Evolutionary conservation across 768 basidiomycete species (phyloP).

Genomic region (Xanthoconium purpureum): DNA sequence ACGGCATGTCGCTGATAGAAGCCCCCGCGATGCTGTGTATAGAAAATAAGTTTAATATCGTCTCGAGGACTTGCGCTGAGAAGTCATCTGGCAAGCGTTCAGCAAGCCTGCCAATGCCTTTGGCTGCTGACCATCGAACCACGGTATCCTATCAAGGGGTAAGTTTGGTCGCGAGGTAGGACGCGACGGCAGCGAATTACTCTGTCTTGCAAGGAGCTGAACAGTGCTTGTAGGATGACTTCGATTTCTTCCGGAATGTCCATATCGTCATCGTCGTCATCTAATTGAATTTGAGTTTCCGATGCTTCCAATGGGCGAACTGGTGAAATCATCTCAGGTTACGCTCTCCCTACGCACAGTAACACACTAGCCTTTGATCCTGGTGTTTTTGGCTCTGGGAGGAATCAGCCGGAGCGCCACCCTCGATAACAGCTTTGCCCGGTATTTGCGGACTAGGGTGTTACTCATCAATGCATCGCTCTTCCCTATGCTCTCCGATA

Average conservation of each 20-base stretch:
- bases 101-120: constrained; percentile 82
- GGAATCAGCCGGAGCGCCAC: constrained; percentile 63
- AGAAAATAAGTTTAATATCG: constrained; percentile 69
- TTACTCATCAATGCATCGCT: constrained; percentile 47
- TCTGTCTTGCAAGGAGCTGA: constrained; percentile 76
- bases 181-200: constrained; percentile 38
- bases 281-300: constrained; percentile 5
- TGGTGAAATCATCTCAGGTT: constrained; percentile 16
- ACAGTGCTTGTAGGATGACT: constrained; percentile 63
- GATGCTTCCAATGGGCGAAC: constrained; percentile 26
- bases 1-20: constrained; percentile 65
- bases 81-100: constrained; percentile 77
- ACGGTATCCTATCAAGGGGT: constrained; percentile 70
- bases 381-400: constrained; percentile 34
- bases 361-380: constrained; percentile 40
- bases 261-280: constrained; percentile 39
- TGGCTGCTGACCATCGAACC: constrained; percentile 93
- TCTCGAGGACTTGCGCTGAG: constrained; percentile 77
- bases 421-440: constrained; percentile 65
- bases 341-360: constrained; percentile 24
- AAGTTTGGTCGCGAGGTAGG: neutral
- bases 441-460: constrained; percentile 65
- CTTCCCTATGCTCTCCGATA: constrained; percentile 43
- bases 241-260: constrained; percentile 84
- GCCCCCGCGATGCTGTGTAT: constrained; percentile 68